Evolutionary conservation across 2,329 filamentous ascomycete species (phyloP).

Genomic region (Diaporthe batatas): DNA sequence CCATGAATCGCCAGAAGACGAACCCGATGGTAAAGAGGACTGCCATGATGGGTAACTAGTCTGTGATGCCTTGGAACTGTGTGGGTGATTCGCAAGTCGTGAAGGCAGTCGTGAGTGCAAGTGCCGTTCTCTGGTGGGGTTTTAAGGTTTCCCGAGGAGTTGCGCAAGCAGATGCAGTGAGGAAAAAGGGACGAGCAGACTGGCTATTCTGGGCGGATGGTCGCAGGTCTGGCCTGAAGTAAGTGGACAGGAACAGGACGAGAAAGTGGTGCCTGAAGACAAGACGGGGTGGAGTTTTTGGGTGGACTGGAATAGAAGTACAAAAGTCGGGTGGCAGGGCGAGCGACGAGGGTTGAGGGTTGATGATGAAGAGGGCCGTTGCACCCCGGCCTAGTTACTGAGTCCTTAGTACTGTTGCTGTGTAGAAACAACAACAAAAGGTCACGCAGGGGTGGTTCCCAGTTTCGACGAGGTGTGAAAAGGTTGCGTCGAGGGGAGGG

Average conservation of each 20-base stretch:
- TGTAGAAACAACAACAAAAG: background rate
- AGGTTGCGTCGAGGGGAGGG: slow-evolving; percentile 21
- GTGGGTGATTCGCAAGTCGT: background rate
- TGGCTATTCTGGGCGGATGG: slow-evolving; percentile 30
- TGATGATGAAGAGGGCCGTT: background rate
- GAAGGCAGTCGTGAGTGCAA: background rate
- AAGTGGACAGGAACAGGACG: slow-evolving; percentile 18
- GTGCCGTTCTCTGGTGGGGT: slow-evolving; percentile 8
- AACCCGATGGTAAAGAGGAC: slow-evolving; percentile 73
- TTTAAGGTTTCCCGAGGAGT: slow-evolving; percentile 25
- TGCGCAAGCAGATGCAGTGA: background rate
- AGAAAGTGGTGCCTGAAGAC: slow-evolving; percentile 10
- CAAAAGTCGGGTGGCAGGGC: slow-evolving; percentile 32
- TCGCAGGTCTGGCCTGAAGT: background rate
- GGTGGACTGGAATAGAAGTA: slow-evolving; percentile 21
- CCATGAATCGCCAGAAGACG: slow-evolving; percentile 71
- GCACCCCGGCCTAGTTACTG: slow-evolving; percentile 10
- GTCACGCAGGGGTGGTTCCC: slow-evolving; percentile 44
- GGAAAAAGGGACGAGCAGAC: slow-evolving; percentile 31
- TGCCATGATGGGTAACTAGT: slow-evolving; percentile 59
- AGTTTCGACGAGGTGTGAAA: slow-evolving; percentile 41
- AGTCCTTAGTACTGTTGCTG: too few relatives aligned
- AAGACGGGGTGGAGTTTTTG: background rate
- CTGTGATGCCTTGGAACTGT: slow-evolving; percentile 2
- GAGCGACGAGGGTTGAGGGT: slow-evolving; percentile 22